Evolutionary conservation across 2,329 filamentous ascomycete genomes (phyloP).

Genomic region (Colletotrichum acutatum): DNA sequence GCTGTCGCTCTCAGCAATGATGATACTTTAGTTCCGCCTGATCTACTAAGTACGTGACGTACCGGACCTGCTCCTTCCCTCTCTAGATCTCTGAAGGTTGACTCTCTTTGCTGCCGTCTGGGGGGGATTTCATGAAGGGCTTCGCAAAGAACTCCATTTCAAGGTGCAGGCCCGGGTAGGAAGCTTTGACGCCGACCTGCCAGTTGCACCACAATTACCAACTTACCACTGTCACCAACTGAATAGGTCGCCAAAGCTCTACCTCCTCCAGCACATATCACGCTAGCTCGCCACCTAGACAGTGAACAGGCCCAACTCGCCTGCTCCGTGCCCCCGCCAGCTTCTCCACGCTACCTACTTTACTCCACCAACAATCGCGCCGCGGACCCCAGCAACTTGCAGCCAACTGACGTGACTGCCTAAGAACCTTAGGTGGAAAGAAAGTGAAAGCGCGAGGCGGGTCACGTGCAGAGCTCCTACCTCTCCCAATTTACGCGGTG

Average conservation of each 20-base stretch:
- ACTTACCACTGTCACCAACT: no score
- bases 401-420: background rate
- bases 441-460: conserved; percentile 10
- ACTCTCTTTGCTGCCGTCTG: background rate
- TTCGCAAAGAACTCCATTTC: background rate
- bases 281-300: conserved; percentile 15
- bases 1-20: no score
- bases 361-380: conserved; percentile 1
- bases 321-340: background rate
- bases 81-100: background rate
- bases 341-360: background rate
- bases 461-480: conserved; percentile 48
- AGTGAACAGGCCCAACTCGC: background rate
- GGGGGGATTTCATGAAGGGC: background rate
- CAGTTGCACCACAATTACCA: no score
- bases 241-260: background rate
- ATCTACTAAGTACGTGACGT: no score
- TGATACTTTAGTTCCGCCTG: no score
- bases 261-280: conserved; percentile 9
- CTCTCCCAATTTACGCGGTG: conserved; percentile 53
- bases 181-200: background rate
- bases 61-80: background rate
- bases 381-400: background rate
- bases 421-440: background rate
- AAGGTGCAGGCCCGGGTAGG: no score